Conservation (phyloP, 352 stramenopile species). For the Globisporangium irregulare region DNA sequence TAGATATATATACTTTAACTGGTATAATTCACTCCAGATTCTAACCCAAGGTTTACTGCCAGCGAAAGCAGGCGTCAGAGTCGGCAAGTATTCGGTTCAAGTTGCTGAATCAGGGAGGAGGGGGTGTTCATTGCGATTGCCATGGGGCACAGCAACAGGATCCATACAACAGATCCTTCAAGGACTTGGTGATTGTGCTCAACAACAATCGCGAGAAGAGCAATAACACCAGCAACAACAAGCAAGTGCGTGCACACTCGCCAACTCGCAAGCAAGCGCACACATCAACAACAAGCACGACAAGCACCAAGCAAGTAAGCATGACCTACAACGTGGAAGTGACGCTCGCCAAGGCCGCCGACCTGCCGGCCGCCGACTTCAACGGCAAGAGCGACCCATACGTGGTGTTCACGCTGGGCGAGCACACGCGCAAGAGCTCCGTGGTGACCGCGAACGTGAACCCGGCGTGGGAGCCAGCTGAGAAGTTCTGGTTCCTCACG, state of each 20-base stretch:
- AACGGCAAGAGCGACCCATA: conserved; percentile 87
- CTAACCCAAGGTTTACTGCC: not conserved
- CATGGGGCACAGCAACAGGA: not conserved
- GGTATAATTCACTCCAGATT: not conserved
- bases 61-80: not conserved
- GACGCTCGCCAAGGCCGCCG: conserved; percentile 62
- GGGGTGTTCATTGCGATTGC: not conserved
- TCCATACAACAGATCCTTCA: not conserved
- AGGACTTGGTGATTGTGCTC: not conserved
- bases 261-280: conserved; percentile 9
- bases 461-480: conserved; percentile 60
- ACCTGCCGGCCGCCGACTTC: conserved; percentile 71
- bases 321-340: conserved; percentile 66
- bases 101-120: not conserved
- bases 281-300: not conserved
- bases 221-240: not conserved
- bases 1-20: not conserved
- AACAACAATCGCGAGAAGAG: not conserved
- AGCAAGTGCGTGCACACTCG: conserved; percentile 1
- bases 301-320: not conserved
- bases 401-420: conserved; percentile 68
- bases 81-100: not conserved
- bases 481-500: conserved; percentile 64
- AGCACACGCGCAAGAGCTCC: conserved; percentile 67
- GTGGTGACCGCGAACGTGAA: conserved; percentile 55